phyloP scores from a whole-genome alignment of 257 asterid species.

The Lycium ferocissimum region DNA sequence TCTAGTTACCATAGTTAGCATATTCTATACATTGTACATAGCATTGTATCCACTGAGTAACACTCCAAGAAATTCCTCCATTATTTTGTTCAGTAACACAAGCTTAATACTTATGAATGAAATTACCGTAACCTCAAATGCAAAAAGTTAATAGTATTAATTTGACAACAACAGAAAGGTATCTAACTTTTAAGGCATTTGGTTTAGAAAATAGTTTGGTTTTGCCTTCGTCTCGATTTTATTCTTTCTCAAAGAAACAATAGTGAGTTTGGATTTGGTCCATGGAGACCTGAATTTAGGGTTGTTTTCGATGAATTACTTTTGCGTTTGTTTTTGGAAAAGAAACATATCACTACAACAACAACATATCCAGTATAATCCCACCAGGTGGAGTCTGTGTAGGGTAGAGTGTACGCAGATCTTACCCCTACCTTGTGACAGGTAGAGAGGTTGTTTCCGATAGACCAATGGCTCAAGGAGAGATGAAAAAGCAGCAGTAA shows the following conservation, averaged over 20 bases:
- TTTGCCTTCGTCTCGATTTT: neutral
- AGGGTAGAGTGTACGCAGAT: too few relatives aligned
- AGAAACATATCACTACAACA: neutral
- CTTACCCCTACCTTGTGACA: too few relatives aligned
- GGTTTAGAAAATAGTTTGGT: neutral
- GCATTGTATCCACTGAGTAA: neutral
- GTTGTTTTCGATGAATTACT: neutral
- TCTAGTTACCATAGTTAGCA: neutral
- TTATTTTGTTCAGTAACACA: neutral
- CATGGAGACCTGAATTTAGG: neutral
- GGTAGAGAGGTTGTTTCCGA: too few relatives aligned
- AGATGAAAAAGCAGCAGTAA: too few relatives aligned
- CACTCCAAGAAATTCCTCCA: neutral
- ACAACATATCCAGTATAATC: too few relatives aligned
- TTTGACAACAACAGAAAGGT: neutral
- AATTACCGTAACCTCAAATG: neutral
- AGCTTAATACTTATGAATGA: neutral
- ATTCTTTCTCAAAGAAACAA: neutral
- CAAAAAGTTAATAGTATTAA: conserved; percentile 4
- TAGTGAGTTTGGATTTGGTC: conserved; percentile 7
- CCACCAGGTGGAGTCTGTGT: too few relatives aligned
- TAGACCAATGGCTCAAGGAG: too few relatives aligned
- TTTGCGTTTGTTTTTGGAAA: neutral
- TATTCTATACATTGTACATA: neutral
- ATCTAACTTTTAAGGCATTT: conserved; percentile 12